Conservation (phyloP, 495 filamentous ascomycete species). For the Polyplosphaeria fusca region DNA sequence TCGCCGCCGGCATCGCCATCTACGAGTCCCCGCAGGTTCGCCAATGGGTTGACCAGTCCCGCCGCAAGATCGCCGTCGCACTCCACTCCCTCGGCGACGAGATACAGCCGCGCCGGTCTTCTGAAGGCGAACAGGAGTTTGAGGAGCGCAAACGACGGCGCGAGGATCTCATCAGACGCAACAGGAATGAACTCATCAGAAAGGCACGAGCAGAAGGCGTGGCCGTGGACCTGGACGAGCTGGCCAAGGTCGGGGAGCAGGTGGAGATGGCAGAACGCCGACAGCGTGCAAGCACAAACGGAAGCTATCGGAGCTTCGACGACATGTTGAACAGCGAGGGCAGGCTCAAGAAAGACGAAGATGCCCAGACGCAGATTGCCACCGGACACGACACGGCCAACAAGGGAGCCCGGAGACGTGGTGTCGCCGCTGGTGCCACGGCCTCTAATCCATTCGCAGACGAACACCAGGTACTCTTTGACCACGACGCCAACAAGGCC, state of each 20-base stretch:
- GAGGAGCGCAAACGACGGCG: conserved; percentile 65
- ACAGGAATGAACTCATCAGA: conserved; percentile 41
- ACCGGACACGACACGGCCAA: conserved; percentile 48
- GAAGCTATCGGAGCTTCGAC: conserved; percentile 49
- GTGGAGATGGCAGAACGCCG: conserved; percentile 24
- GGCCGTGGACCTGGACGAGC: conserved; percentile 45
- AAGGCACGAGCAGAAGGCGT: conserved; percentile 42
- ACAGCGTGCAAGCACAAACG: neutral
- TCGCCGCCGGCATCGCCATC: conserved; percentile 77
- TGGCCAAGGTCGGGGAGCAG: conserved; percentile 27
- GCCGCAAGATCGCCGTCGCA: conserved; percentile 74
- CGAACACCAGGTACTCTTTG: conserved; percentile 39
- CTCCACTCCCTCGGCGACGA: conserved; percentile 75
- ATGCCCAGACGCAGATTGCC: conserved; percentile 40
- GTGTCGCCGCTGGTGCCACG: conserved; percentile 49
- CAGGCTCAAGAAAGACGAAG: conserved; percentile 36
- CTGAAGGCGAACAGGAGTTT: conserved; percentile 54
- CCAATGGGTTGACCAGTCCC: conserved; percentile 69
- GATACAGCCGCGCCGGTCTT: conserved; percentile 52
- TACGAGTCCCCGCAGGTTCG: conserved; percentile 82
- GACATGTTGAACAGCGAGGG: conserved; percentile 55
- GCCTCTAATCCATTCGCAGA: conserved; percentile 60
- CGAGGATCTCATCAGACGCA: conserved; percentile 73
- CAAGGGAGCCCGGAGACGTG: conserved; percentile 38
- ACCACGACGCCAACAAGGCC: conserved; percentile 21